Conservation (phyloP, 1,284 basidiomycete genomes). For the Ustilago tritici region DNA sequence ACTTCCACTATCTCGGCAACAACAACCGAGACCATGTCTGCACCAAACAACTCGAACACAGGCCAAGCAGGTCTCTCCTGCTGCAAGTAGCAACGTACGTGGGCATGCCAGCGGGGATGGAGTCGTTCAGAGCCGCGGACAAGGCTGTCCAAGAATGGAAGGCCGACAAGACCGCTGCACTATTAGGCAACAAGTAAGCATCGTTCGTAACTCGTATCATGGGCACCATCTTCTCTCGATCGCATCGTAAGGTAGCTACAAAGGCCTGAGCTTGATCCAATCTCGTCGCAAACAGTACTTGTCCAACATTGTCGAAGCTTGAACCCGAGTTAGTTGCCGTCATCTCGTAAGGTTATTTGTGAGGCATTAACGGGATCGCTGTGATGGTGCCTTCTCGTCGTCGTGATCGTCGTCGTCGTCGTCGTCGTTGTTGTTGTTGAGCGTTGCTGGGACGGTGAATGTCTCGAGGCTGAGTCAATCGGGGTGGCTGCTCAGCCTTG, state of each 20-base stretch:
- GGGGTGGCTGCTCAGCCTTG: background rate
- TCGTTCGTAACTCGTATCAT: background rate
- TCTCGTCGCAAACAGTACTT: background rate
- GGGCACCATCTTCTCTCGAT: background rate
- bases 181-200: slow-evolving; percentile 3
- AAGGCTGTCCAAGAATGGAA: slow-evolving; percentile 51
- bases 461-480: slow-evolving; percentile 7
- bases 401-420: background rate
- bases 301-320: background rate
- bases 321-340: background rate
- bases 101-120: slow-evolving; percentile 50
- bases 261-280: background rate
- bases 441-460: background rate
- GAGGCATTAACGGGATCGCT: background rate
- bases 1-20: background rate
- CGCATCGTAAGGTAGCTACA: background rate
- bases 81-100: slow-evolving; percentile 46
- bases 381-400: background rate
- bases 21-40: background rate
- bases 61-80: slow-evolving; percentile 8
- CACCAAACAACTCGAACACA: background rate
- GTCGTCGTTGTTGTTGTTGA: background rate
- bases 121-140: slow-evolving; percentile 43
- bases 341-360: background rate
- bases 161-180: slow-evolving; percentile 10